Evolutionary conservation across 164 flowering plant genomes (phyloP), one percentile per base, ranked within the genome.

Genomic region (Hamamelis virginiana): DNA sequence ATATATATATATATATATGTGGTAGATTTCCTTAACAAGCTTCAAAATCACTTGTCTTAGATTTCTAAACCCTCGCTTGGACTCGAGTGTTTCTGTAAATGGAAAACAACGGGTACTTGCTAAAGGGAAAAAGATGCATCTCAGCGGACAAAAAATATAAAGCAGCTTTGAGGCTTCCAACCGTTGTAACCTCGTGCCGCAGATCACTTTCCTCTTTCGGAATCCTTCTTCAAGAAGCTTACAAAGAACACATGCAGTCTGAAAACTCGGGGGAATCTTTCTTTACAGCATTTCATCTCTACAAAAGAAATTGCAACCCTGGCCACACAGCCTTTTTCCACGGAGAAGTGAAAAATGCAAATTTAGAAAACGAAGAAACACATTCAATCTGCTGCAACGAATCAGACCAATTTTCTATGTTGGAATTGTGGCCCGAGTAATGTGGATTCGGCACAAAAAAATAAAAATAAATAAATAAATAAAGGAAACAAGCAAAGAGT

Each of bases 221-320:
- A 59, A 73, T 63, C 67, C 77, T 75, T 75, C 68, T 59, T 48
- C 66, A 71, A 66, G 75, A 66, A 71, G 70, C 78, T 72, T 63
- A 33, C 59, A 57, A 21, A 21, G 41, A 59, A 60, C 13, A 19
- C 46, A 44, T 38, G 23, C 12, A 55, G 12, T 15, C 51, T 8
- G 41, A 22, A 21, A 61, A 15, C 13, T 10, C 9, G 3, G 19
- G 5, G 46, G 73, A 53, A 69, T 52, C 56, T 75, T 12, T 55
- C 59, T 23, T 58, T 13, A 5, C 55, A 48, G 38, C 60, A 72
- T 66, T 60, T 51, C 67, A 53, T 38, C 61, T 13, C 45, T 46
- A n/a, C n/a, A 21, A 51, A 51, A 46, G 15, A 51, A 19, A 51
- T 51, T n/a, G 9, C n/a, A 51, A n/a, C 62, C 62, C 48, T 13